Evolutionary conservation across 345 rosid species (phyloP), one percentile per base, ranked within the genome.

Genomic region (Toxicodendron radicans): DNA sequence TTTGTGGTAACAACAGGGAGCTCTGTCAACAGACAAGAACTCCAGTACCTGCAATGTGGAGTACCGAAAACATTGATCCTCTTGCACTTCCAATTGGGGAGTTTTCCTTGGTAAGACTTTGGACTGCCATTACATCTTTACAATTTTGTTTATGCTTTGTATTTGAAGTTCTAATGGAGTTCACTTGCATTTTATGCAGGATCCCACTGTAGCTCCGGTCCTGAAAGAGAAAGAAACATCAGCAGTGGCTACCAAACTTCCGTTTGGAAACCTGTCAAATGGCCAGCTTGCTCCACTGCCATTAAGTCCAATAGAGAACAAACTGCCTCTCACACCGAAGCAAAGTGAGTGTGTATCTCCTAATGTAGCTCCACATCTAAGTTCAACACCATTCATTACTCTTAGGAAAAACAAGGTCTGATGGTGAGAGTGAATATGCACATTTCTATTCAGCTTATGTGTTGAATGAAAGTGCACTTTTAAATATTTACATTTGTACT

Each of bases 1-100:
- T 95, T 10, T 95, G 99, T 70, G 99, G 99, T 35, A 93, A 93
- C 85, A 82, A 93, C 68, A 88, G 99, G 79, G 98, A 95, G 88
- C 82, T 95, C 17, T 86, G 84, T 72, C 95, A 92, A 53, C 88
- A 91, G 59, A 66, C 43, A 23, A 87, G 78, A 67, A 84, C 83
- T 18, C 90, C 86, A 45, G 41, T 66, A 48, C 77, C 74, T 75
- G 73, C 73, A 24, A 59, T 69, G 49, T 35, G 21, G 59, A 69
- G 65, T 58, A 18, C 69, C 5, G 81, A 81, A 80, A 80, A 74
- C 38, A 41, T 68, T 58, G 81, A 81, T 65, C 65, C 64, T 57
- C 68, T 43, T 16, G 30, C 66, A 52, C 59, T 77, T 70, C 66
- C 57, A 20, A 49, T 6, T 35, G 23, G 62, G 32, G 76, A 71